phyloP scores from a whole-genome alignment of 139 green algal genomes.

The Chlamydomonas eustigma region DNA sequence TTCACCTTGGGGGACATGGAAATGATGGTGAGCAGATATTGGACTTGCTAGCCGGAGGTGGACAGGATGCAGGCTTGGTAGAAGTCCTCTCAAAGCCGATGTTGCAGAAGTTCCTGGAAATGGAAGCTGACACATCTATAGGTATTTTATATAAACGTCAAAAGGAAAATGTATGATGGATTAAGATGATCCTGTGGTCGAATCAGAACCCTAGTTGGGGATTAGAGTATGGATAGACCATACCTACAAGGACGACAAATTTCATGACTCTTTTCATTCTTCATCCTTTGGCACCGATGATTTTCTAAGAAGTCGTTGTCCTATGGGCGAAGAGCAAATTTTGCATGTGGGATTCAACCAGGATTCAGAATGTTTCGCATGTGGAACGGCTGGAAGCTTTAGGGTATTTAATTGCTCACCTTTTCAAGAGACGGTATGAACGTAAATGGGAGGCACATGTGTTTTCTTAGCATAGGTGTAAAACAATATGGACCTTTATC shows the following conservation, averaged over 20 bases:
- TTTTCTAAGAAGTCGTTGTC: too few species aligned
- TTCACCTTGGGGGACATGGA: conserved; percentile 2
- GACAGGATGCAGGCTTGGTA: not conserved
- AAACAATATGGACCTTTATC: too few species aligned
- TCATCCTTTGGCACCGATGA: too few species aligned
- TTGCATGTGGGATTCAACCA: conserved; percentile 53
- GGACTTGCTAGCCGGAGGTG: not conserved
- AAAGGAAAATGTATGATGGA: too few species aligned
- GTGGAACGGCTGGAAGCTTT: conserved; percentile 77
- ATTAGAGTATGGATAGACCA: too few species aligned
- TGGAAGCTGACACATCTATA: conserved; percentile 12
- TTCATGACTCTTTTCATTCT: too few species aligned
- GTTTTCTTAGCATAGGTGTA: not conserved
- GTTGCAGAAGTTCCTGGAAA: conserved; percentile 11
- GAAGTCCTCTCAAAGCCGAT: conserved; percentile 11
- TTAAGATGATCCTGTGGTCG: too few species aligned
- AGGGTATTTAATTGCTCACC: conserved; percentile 89
- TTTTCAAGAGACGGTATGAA: conserved; percentile 82
- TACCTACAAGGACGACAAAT: too few species aligned
- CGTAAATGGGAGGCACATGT: not conserved
- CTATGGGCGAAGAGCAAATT: not conserved
- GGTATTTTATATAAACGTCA: not conserved
- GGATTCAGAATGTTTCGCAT: conserved; percentile 83
- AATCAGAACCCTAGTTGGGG: too few species aligned
- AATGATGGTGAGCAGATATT: not conserved